Conservation (phyloP, 306 rosid genomes). For the Begonia fuchsioides region DNA sequence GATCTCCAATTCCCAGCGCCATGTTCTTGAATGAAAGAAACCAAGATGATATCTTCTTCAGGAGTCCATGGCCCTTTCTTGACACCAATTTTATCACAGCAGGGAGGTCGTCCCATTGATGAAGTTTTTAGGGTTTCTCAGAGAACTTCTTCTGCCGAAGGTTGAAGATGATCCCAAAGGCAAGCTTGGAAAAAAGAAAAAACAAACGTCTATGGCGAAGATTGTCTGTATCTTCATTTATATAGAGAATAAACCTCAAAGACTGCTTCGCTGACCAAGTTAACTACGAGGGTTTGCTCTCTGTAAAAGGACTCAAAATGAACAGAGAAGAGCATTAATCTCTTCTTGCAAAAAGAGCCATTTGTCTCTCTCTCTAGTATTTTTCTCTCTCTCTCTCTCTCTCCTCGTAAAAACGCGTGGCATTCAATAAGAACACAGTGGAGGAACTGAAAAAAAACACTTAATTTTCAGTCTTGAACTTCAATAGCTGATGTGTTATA, state of each 20-base stretch:
- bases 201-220: conserved; percentile 19
- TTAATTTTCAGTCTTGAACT: too few species aligned
- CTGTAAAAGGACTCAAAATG: conserved; percentile 20
- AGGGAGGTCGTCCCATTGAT: conserved; percentile 47
- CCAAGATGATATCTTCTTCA: too few species aligned
- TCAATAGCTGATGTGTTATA: too few species aligned
- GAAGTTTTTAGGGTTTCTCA: background rate
- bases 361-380: conserved; percentile 2
- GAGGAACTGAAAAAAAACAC: conserved; percentile 13
- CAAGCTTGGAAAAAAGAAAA: background rate
- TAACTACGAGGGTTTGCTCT: conserved; percentile 9
- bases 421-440: conserved; percentile 24
- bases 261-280: conserved; percentile 15
- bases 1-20: conserved; percentile 66
- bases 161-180: too few species aligned
- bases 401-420: conserved; percentile 15
- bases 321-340: conserved; percentile 41
- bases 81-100: too few species aligned
- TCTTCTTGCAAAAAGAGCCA: conserved; percentile 18
- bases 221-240: conserved; percentile 10
- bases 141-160: too few species aligned
- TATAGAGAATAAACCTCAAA: conserved; percentile 7
- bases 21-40: too few species aligned
- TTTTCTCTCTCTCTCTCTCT: conserved; percentile 1
- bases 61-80: too few species aligned